A percentile compares a stretch with the other conserved stretches of the same genome.
These are phyloP conservation scores for Microbotryum lychnidis-dioicae DNA, from an alignment of 1,284 basidiomycete genomes.

Conservation along the genomic window DNA sequence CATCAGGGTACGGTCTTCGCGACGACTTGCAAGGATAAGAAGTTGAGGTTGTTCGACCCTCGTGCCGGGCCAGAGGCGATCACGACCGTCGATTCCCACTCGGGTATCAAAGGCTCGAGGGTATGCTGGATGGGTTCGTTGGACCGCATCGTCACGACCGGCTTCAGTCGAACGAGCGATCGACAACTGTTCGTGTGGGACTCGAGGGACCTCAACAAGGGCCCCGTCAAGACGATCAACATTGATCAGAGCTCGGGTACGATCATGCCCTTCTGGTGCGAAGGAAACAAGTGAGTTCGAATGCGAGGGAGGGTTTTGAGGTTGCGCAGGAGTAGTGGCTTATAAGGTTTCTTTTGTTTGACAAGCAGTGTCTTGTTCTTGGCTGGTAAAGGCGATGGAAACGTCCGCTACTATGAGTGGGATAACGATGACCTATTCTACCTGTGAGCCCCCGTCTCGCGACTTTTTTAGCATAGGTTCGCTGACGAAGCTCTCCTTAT, in stretches of 20 bases:
- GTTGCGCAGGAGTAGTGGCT: neutral
- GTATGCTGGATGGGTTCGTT: conserved; percentile 85
- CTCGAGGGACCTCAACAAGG: conserved; percentile 56
- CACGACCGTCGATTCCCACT: conserved; percentile 73
- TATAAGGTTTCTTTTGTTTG: neutral
- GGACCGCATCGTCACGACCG: conserved; percentile 83
- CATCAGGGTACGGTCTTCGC: conserved; percentile 63
- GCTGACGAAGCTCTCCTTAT: conserved; percentile 2
- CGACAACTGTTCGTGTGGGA: conserved; percentile 85
- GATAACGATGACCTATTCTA: conserved; percentile 74
- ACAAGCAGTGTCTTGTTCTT: conserved; percentile 64
- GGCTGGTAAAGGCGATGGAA: conserved; percentile 69
- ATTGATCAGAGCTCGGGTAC: conserved; percentile 87
- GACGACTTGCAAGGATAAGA: conserved; percentile 80
- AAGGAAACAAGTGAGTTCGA: conserved; percentile 56
- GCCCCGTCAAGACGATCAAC: conserved; percentile 57
- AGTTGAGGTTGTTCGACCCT: conserved; percentile 83
- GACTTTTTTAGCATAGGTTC: too few relatives aligned
- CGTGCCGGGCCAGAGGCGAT: conserved; percentile 71
- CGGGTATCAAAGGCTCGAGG: conserved; percentile 86
- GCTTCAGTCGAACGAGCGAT: conserved; percentile 91
- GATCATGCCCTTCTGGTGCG: conserved; percentile 94
- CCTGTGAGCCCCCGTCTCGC: conserved; percentile 41
- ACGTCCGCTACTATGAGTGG: conserved; percentile 91
- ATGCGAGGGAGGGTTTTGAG: too few relatives aligned